phyloP scores from a whole-genome alignment of 345 rosid species.

The Physaria fendleri region DNA sequence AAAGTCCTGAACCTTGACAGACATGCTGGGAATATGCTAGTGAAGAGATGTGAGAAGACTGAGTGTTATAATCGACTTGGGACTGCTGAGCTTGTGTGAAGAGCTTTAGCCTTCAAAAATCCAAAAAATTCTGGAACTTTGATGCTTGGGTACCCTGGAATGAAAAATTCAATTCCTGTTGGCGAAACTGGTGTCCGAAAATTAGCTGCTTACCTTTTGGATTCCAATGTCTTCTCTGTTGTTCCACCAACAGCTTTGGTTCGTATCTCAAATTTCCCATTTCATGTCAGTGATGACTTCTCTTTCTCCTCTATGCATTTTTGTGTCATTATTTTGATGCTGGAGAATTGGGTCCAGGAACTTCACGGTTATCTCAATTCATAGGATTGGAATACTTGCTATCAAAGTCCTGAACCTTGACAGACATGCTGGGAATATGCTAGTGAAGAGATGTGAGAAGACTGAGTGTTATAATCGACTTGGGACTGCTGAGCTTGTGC shows the following conservation, averaged over 20 bases:
- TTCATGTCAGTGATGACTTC: slow-evolving; percentile 43
- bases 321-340: slow-evolving; percentile 76
- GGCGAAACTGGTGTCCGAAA: no score
- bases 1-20: slow-evolving; percentile 72
- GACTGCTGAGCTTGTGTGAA: slow-evolving; percentile 57
- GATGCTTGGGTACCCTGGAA: slow-evolving; percentile 67
- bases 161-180: slow-evolving; percentile 60
- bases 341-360: slow-evolving; percentile 64
- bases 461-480: slow-evolving; percentile 12
- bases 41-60: slow-evolving; percentile 42
- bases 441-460: slow-evolving; percentile 51
- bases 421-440: slow-evolving; percentile 78
- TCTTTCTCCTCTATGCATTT: slow-evolving; percentile 36
- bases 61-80: slow-evolving; percentile 25
- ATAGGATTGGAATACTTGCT: slow-evolving; percentile 71
- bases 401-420: slow-evolving; percentile 68
- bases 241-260: slow-evolving; percentile 82
- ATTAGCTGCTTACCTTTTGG: no score
- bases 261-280: slow-evolving; percentile 50
- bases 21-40: slow-evolving; percentile 80
- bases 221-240: no score
- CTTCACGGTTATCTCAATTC: slow-evolving; percentile 66
- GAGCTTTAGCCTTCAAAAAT: slow-evolving; percentile 66
- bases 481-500: slow-evolving; percentile 68
- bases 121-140: slow-evolving; percentile 67